A percentile compares a stretch with the other conserved stretches of the same genome.
These are phyloP conservation scores for Oidiodendron maius DNA, from an alignment of 495 filamentous ascomycete species.

Conservation along the genomic window DNA sequence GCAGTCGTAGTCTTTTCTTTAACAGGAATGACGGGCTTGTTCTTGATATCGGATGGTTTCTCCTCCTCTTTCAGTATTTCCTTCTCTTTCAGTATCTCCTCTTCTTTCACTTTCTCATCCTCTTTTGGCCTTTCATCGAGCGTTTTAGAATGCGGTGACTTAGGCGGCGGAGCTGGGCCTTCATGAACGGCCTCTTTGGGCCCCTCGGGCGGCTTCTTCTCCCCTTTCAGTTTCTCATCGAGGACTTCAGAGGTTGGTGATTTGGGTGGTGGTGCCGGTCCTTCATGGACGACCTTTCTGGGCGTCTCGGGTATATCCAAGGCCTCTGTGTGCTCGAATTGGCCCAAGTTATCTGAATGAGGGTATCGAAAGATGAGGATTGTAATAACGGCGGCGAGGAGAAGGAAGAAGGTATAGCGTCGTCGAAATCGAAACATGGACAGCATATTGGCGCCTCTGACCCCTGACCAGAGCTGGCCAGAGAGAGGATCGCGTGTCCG, in stretches of 20 bases:
- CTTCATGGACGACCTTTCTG: conserved; percentile 9
- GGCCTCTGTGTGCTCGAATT: conserved; percentile 13
- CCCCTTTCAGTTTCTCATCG: neutral
- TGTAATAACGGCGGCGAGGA: conserved; percentile 60
- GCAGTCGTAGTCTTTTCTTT: no score
- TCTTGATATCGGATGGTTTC: neutral
- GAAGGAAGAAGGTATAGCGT: conserved; percentile 67
- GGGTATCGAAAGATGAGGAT: conserved; percentile 60
- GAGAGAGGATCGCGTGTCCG: neutral
- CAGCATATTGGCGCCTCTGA: neutral
- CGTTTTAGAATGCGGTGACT: neutral
- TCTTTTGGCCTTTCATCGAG: neutral
- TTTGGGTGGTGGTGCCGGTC: neutral
- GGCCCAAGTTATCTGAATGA: conserved; percentile 18
- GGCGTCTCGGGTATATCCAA: conserved; percentile 2
- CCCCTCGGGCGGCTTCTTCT: neutral
- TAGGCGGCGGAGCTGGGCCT: neutral
- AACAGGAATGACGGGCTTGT: neutral
- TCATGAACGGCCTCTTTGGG: conserved; percentile 9
- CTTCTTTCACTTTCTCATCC: neutral
- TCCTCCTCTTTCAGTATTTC: neutral
- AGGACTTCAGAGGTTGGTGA: neutral
- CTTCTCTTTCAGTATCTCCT: no score
- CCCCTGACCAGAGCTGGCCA: neutral
- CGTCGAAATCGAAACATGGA: conserved; percentile 71